A percentile compares a stretch with the other conserved stretches of the same genome.
Conservation (phyloP, 164 flowering plant genomes). For the Kalanchoe fedtschenkoi region DNA sequence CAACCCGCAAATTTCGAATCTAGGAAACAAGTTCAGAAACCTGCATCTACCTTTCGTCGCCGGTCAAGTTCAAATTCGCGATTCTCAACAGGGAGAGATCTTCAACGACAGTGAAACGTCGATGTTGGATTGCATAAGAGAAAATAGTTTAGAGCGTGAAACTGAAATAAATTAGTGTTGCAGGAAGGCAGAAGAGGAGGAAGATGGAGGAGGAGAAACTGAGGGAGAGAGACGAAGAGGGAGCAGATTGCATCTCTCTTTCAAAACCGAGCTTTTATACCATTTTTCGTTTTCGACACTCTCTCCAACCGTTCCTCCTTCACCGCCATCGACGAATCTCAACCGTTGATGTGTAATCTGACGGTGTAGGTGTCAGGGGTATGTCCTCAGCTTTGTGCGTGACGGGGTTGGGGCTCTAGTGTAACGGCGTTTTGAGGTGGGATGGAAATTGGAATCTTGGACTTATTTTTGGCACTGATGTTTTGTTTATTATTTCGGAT, state of each 20-base stretch:
- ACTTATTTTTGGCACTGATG: neutral
- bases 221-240: slow-evolving; percentile 9
- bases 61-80: neutral
- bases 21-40: neutral
- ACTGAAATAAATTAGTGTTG: neutral
- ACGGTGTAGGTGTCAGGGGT: slow-evolving; percentile 6
- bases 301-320: slow-evolving; percentile 14
- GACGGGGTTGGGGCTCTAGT: neutral
- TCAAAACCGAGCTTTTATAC: slow-evolving; percentile 18
- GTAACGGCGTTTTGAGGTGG: slow-evolving; percentile 1
- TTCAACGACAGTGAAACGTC: neutral
- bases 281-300: slow-evolving; percentile 5
- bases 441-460: neutral
- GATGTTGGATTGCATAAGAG: neutral
- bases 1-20: neutral
- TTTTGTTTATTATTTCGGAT: too few relatives aligned
- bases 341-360: slow-evolving; percentile 13
- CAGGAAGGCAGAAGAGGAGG: neutral
- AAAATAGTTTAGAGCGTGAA: neutral
- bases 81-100: neutral
- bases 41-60: too few relatives aligned
- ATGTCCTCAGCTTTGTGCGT: too few relatives aligned
- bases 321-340: neutral
- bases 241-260: slow-evolving; percentile 17
- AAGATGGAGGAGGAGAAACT: slow-evolving; percentile 1